These are phyloP conservation scores for Thymus quinquecostatus DNA, from an alignment of 257 asterid genomes.

Conservation along the genomic window DNA sequence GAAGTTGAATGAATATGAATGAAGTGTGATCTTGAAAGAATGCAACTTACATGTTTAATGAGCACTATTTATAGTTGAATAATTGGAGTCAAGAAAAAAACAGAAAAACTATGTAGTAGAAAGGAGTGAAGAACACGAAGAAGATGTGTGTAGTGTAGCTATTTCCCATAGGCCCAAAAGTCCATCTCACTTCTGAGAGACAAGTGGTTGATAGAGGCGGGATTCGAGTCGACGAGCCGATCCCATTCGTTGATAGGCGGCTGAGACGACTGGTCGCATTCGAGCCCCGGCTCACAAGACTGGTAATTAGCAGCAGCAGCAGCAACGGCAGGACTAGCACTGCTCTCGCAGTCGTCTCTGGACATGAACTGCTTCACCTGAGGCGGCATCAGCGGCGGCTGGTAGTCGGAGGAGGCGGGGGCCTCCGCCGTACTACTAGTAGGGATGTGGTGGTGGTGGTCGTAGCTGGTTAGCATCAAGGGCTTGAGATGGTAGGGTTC, in stretches of 20 bases:
- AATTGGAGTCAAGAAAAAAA: neutral
- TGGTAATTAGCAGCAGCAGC: neutral
- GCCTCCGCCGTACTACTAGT: neutral
- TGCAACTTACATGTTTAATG: neutral
- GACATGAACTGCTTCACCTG: conserved; percentile 69
- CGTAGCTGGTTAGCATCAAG: conserved; percentile 31
- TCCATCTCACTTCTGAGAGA: conserved; percentile 72
- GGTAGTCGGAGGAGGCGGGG: conserved; percentile 18
- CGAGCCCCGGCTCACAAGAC: conserved; percentile 39
- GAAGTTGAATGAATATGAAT: neutral
- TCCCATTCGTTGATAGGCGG: conserved; percentile 53
- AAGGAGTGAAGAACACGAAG: neutral
- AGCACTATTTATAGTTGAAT: neutral
- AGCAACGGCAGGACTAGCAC: conserved; percentile 36
- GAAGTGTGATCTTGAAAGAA: neutral
- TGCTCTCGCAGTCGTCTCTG: conserved; percentile 50
- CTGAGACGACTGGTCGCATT: conserved; percentile 29
- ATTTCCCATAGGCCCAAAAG: conserved; percentile 69
- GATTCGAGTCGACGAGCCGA: conserved; percentile 26
- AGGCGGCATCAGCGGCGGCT: conserved; percentile 11
- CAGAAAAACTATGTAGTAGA: neutral
- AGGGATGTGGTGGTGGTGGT: conserved; percentile 11
- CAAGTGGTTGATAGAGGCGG: conserved; percentile 40
- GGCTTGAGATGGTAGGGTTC: conserved; percentile 44
- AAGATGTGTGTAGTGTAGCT: neutral